phyloP scores from a whole-genome alignment of 2,329 filamentous ascomycete genomes.

The Ceratocystiopsis sp. region DNA sequence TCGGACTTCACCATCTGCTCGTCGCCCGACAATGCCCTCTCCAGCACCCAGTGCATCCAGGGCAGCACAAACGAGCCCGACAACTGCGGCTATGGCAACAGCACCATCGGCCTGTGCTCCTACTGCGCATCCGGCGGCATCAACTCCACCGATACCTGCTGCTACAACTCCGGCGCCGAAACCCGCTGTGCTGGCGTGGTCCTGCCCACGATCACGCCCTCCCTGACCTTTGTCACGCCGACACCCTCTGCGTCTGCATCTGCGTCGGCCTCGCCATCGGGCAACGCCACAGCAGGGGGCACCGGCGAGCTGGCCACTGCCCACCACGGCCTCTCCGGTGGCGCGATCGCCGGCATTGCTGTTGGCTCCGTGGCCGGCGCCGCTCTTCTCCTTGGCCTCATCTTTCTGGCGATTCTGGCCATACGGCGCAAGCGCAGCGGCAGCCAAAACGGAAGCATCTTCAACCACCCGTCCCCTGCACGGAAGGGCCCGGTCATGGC shows the following conservation, averaged over 20 bases:
- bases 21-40: constrained; percentile 63
- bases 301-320: constrained; percentile 7
- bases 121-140: constrained; percentile 72
- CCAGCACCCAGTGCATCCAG: constrained; percentile 52
- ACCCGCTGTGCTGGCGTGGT: constrained; percentile 57
- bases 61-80: constrained; percentile 65
- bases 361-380: constrained; percentile 61
- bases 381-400: constrained; percentile 48
- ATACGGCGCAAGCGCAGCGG: constrained; percentile 31
- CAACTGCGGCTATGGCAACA: constrained; percentile 71
- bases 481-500: constrained; percentile 27
- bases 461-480: constrained; percentile 80
- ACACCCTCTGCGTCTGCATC: constrained; percentile 28
- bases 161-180: constrained; percentile 64
- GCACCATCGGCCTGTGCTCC: constrained; percentile 60
- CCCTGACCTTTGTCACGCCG: constrained; percentile 38
- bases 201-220: constrained; percentile 58
- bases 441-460: constrained; percentile 54
- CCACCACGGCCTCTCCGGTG: constrained; percentile 46
- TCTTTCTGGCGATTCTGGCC: constrained; percentile 48
- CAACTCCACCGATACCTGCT: constrained; percentile 92
- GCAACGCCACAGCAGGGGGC: constrained; percentile 12
- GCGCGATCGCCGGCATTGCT: constrained; percentile 79
- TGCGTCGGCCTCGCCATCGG: constrained; percentile 26
- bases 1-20: constrained; percentile 87